phyloP scores from a whole-genome alignment of 176 grass and related monocot species.

The Musa beccarii region DNA sequence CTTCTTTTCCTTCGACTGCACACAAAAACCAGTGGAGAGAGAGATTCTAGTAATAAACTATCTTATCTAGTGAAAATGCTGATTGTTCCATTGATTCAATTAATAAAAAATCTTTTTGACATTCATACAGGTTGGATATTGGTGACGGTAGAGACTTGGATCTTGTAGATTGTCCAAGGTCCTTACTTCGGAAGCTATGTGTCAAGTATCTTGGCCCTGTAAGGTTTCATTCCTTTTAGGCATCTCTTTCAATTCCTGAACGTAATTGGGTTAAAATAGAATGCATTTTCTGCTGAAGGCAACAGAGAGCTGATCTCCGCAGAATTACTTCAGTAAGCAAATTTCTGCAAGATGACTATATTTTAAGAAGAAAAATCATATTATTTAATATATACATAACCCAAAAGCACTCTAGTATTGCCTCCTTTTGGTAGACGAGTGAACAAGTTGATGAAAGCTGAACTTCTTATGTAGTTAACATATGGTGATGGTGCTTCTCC shows the following conservation, averaged over 20 bases:
- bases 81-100: not conserved
- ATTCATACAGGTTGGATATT: constrained; percentile 66
- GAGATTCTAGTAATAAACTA: no score
- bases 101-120: not conserved
- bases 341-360: no score
- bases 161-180: constrained; percentile 59
- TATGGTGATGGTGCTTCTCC: no score
- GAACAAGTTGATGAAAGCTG: no score
- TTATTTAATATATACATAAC: no score
- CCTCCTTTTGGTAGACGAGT: no score
- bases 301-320: not conserved
- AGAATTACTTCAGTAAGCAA: not conserved
- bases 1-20: no score
- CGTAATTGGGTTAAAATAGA: not conserved
- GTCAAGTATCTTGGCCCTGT: constrained; percentile 92
- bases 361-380: no score
- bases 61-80: not conserved
- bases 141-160: constrained; percentile 77
- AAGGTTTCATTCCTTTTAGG: constrained; percentile 27
- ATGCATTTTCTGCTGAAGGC: not conserved
- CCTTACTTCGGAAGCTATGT: constrained; percentile 55
- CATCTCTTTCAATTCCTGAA: not conserved
- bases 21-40: no score
- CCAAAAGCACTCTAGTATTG: no score
- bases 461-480: no score